Evolutionary conservation across 371 early-diverging fungal genomes (phyloP).

Genomic region (Rhizopus sp.): DNA sequence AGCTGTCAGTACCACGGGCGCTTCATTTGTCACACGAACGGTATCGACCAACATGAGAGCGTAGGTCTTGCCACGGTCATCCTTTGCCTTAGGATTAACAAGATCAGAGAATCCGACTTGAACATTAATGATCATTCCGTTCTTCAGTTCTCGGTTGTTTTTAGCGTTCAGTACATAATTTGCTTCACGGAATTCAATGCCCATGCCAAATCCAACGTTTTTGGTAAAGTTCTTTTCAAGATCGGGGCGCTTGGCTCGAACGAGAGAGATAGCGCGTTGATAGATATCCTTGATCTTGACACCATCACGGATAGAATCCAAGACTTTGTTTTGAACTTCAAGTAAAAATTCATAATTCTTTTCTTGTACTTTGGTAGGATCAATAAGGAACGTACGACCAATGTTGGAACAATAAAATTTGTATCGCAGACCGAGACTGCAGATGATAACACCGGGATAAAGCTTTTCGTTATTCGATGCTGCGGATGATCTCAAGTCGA

Average conservation of each 20-base stretch:
- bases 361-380: slow-evolving; percentile 89
- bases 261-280: slow-evolving; percentile 62
- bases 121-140: slow-evolving; percentile 87
- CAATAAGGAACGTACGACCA: slow-evolving; percentile 91
- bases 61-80: slow-evolving; percentile 72
- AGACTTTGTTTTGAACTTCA: slow-evolving; percentile 76
- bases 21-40: slow-evolving; percentile 67
- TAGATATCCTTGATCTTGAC: slow-evolving; percentile 80
- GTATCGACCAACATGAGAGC: slow-evolving; percentile 87
- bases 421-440: slow-evolving; percentile 93
- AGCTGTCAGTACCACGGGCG: slow-evolving; percentile 69
- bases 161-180: slow-evolving; percentile 74
- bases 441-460: slow-evolving; percentile 88
- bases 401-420: slow-evolving; percentile 93
- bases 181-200: slow-evolving; percentile 93
- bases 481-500: slow-evolving; percentile 85
- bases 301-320: slow-evolving; percentile 78
- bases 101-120: slow-evolving; percentile 88
- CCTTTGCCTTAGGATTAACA: slow-evolving; percentile 69
- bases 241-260: slow-evolving; percentile 83
- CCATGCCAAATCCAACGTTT: slow-evolving; percentile 91
- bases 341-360: slow-evolving; percentile 89
- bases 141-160: slow-evolving; percentile 66
- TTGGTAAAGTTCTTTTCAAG: slow-evolving; percentile 82
- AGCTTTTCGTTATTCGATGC: slow-evolving; percentile 70